phyloP scores from a whole-genome alignment of 331 rosid species.

The Telfairia occidentalis region DNA sequence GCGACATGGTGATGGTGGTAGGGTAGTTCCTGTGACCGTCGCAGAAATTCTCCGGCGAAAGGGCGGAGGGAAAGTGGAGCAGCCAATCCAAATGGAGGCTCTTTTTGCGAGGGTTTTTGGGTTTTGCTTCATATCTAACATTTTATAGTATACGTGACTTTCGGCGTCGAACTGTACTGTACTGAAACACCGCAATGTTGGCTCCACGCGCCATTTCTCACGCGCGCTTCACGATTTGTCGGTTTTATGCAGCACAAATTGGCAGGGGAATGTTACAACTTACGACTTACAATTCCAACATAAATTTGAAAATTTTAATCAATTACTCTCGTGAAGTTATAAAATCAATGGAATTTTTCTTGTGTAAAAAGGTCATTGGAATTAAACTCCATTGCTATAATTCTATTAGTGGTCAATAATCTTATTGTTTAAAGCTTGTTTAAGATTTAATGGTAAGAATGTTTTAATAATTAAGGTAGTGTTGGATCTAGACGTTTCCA shows the following conservation, averaged over 20 bases:
- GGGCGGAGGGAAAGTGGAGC: background rate
- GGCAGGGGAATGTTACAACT: background rate
- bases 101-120: slow-evolving; percentile 11
- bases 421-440: no score
- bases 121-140: slow-evolving; percentile 10
- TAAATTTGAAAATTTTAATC: no score
- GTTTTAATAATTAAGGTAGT: no score
- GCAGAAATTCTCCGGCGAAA: background rate
- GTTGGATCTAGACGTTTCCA: no score
- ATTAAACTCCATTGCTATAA: no score
- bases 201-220: background rate
- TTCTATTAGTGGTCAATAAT: no score
- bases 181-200: background rate
- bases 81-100: slow-evolving; percentile 15
- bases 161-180: slow-evolving; percentile 2
- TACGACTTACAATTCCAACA: no score
- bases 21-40: background rate
- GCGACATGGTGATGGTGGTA: slow-evolving; percentile 44
- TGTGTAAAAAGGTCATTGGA: no score
- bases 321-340: no score
- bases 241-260: background rate
- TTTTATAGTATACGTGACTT: slow-evolving; percentile 5
- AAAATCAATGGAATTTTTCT: no score
- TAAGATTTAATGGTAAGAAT: no score
- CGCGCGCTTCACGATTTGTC: background rate